These are phyloP conservation scores for Marsdenia floribunda DNA, from an alignment of 257 asterid species.

Conservation along the genomic window DNA sequence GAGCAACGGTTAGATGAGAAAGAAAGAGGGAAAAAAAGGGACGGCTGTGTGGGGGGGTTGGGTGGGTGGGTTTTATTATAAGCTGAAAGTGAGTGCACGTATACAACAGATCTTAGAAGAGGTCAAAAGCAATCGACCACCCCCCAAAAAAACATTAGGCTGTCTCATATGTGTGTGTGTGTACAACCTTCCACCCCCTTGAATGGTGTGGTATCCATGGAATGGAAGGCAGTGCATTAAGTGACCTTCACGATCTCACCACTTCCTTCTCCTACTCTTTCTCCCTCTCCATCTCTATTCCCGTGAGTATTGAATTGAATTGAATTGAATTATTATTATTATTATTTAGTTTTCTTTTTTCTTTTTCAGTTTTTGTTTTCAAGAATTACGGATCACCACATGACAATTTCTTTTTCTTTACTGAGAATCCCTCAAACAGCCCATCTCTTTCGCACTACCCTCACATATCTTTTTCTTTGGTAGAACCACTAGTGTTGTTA, in stretches of 20 bases:
- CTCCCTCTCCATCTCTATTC: slow-evolving; percentile 1
- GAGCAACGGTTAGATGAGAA: slow-evolving; percentile 11
- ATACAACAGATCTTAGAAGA: not conserved
- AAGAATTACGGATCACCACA: slow-evolving; percentile 73
- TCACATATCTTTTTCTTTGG: slow-evolving; percentile 21
- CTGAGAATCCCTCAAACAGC: slow-evolving; percentile 26
- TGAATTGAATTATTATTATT: too few species aligned
- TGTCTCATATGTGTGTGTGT: slow-evolving; percentile 3
- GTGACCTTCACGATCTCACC: slow-evolving; percentile 32
- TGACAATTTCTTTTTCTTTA: slow-evolving; percentile 35
- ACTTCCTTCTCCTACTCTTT: slow-evolving; percentile 17
- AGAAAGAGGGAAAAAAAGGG: slow-evolving; percentile 1
- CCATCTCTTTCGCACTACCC: slow-evolving; percentile 21
- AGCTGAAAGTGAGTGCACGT: slow-evolving; percentile 24
- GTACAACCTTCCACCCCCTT: not conserved
- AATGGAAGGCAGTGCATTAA: slow-evolving; percentile 7
- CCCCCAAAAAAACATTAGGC: slow-evolving; percentile 9
- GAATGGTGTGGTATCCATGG: slow-evolving; percentile 17
- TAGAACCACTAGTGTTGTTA: slow-evolving; percentile 14
- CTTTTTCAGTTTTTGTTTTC: slow-evolving; percentile 15
- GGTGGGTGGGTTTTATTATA: not conserved
- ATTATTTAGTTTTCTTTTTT: too few species aligned
- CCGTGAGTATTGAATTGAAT: slow-evolving; percentile 24
- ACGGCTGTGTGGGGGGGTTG: too few species aligned
- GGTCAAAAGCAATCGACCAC: slow-evolving; percentile 17